A percentile compares a stretch with the other conserved stretches of the same genome.
Conservation (phyloP, 257 asterid species). For the Parsonsia alboflavescens region DNA sequence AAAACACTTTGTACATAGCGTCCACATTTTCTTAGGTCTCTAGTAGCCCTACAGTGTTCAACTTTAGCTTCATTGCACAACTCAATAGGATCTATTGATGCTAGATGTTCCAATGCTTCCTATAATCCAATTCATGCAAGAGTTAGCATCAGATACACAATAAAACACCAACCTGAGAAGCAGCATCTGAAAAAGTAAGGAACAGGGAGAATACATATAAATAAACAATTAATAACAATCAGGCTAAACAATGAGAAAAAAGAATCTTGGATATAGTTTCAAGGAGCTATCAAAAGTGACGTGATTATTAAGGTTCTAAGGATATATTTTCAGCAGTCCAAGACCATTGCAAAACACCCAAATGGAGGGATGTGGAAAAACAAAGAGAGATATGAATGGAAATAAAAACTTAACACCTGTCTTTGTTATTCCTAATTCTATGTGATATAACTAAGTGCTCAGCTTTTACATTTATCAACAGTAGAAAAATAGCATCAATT, state of each 20-base stretch:
- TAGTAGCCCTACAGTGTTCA: constrained; percentile 87
- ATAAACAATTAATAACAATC: not conserved
- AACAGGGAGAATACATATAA: not conserved
- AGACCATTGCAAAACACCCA: not conserved
- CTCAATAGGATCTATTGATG: constrained; percentile 77
- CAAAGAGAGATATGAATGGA: not conserved
- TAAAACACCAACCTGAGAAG: constrained; percentile 4
- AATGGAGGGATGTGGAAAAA: not conserved
- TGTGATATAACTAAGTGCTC: not conserved
- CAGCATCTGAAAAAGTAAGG: not conserved
- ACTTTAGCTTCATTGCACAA: constrained; percentile 90
- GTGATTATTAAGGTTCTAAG: not conserved
- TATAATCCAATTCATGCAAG: constrained; percentile 28
- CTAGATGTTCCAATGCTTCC: constrained; percentile 73
- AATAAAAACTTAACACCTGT: not conserved
- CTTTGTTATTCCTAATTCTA: not conserved
- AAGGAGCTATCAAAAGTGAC: no score
- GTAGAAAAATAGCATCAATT: not conserved
- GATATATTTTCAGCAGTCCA: not conserved
- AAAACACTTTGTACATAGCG: constrained; percentile 69
- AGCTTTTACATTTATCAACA: not conserved
- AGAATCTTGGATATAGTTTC: not conserved
- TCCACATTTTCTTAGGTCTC: constrained; percentile 94
- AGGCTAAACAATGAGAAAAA: not conserved
- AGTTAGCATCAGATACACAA: constrained; percentile 5